Evolutionary conservation across 176 grass and related monocot species (phyloP), one percentile per base, ranked within the genome.

Genomic region (Paspalum notatum): DNA sequence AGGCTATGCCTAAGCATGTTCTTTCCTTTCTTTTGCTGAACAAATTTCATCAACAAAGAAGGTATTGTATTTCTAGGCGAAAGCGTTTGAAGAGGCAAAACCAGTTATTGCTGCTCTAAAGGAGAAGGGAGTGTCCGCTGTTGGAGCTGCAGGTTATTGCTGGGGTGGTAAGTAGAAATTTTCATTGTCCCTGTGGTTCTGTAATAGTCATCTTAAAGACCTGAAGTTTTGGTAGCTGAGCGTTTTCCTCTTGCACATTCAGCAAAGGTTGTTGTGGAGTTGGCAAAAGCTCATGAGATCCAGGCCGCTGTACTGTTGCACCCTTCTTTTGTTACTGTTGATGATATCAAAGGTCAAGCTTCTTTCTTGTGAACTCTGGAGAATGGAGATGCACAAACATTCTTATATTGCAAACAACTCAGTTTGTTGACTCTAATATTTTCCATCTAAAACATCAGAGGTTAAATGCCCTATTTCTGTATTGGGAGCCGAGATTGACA

Each of bases 61-160:
- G 1, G 9, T 74, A 2, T 53, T 62, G 15, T 3, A 10, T 75
- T 75, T 61, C 38, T 57, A 97, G 94, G 82, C 39, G 72, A 93
- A 94, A 88, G 77, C 69, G 45, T 86, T 82, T 84, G 82, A 97
- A 87, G 85, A 97, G 26, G 91, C 91, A 90, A 94, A 92, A 80
- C 79, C 82, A 72, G 72, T 92, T 65, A 84, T 91, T 76, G 89
- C 77, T 66, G 77, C 91, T 83, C 60, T 97, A 37, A 97, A 91
- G 82, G 84, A 83, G 46, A 91, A 91, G 87, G 94, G 91, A 44
- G 82, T 80, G 24, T 69, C 75, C 74, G 65, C 66, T 39, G 58
- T 97, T 72, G 94, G 94, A 13, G 89, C 94, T 88, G 87, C 80
- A 78, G 94, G 94, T 6, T 97, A 91, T 90, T 94, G 94, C 80